Conservation (phyloP, 2,329 filamentous ascomycete genomes). For the Teratosphaeria destructans region DNA sequence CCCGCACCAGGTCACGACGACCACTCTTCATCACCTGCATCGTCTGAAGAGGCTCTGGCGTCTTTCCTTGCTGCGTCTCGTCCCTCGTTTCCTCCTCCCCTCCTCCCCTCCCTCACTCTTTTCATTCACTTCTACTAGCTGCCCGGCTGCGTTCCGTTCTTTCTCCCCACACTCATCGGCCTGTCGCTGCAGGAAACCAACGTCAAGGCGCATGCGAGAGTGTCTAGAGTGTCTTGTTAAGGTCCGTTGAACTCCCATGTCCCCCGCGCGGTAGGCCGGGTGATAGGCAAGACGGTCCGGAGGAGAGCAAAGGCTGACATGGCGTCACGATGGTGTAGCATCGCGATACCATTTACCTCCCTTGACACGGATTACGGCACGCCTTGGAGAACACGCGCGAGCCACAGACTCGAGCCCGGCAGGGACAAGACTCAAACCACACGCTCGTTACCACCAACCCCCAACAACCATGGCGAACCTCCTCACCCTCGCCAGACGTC, state of each 20-base stretch:
- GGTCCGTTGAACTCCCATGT: background rate
- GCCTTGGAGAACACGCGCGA: background rate
- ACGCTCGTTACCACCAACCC: background rate
- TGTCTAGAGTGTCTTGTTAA: background rate
- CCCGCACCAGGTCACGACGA: background rate
- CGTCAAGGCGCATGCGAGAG: background rate
- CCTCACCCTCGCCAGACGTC: conserved; percentile 41
- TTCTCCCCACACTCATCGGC: background rate
- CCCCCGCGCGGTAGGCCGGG: background rate
- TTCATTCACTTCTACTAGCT: conserved; percentile 53
- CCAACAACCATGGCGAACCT: conserved; percentile 30
- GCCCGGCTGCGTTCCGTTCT: conserved; percentile 32
- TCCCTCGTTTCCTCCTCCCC: background rate
- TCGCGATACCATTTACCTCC: background rate
- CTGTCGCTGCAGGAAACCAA: background rate
- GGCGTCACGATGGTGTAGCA: background rate
- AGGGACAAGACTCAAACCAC: background rate
- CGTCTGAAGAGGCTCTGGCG: background rate
- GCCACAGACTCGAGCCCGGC: background rate
- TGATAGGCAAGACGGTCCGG: background rate
- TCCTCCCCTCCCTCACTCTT: no score
- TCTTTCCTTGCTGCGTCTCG: background rate
- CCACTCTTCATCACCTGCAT: background rate
- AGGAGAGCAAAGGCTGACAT: background rate
- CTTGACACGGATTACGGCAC: background rate